Base-by-base conservation (phyloP, 2,329 filamentous ascomycete species). In the Colletotrichum navitas region DNA sequence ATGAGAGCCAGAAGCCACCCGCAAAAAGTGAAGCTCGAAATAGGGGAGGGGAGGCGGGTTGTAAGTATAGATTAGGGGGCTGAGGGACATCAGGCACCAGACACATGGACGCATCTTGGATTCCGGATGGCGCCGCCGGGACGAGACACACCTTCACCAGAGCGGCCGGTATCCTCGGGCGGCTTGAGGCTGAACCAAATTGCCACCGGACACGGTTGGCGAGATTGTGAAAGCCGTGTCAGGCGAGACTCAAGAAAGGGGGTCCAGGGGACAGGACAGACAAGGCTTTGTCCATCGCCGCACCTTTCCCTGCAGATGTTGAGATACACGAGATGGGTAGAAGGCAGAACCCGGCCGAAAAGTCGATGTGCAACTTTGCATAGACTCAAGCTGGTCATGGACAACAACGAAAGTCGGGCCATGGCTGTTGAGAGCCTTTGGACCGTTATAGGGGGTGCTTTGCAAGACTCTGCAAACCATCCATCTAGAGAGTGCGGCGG, bases 141-240 rank as follows among this genome's bases (percentile, higher is more conserved):
- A 29, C 10, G 39, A 29, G 43, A 29, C 51, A 21, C 41, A 21
- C 43, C 43, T n/a, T n/a, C 43, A 45, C 12, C 49, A n/a, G 41
- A 47, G 59, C 56, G 10, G 60, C 34, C 45, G 29, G 51, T 24
- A 24, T 16, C 54, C 26, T 62, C 5, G 11, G 43, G 47, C 41
- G 64, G 51, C 21, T 52, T 39, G 68, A 71, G 68, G 68, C 68
- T 52, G 64, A 71, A 63, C 45, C 64, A 32, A 59, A 36, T 18
- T 21, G 39, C 29, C 43, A 51, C 59, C 14, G 14, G 2, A 39
- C 21, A 34, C n/a, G 29, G 43, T 49, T 51, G 59, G 47, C 45
- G 43, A 54, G 24, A 68, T 52, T 52, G 34, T 55, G 49, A 29
- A 49, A 26, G 58, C 41, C 34, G 52, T 14, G 39, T 34, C 34